These are phyloP conservation scores for Zangia roseola DNA, from an alignment of 768 basidiomycete genomes.

Conservation along the genomic window DNA sequence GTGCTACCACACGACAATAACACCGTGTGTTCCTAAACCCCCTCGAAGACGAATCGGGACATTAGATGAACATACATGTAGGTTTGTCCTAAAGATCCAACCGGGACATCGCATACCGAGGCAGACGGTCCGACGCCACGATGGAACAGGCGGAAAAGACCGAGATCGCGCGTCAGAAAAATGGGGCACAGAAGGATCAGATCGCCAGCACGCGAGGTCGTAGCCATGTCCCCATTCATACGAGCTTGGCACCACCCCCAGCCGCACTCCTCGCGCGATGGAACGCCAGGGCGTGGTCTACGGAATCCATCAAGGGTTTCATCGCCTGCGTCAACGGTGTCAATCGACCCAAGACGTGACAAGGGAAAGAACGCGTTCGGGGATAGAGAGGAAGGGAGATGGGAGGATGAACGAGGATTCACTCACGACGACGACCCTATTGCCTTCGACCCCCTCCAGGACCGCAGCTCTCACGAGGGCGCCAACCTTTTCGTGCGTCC, in stretches of 20 bases:
- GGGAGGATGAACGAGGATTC: conserved; percentile 13
- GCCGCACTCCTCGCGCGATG: conserved; percentile 40
- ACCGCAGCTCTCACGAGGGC: conserved; percentile 68
- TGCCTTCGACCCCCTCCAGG: conserved; percentile 58
- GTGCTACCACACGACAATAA: too few species aligned
- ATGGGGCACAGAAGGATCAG: too few species aligned
- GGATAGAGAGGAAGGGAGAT: not conserved
- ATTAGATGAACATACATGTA: too few species aligned
- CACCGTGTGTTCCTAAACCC: too few species aligned
- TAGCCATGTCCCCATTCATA: conserved; percentile 2
- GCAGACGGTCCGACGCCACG: too few species aligned
- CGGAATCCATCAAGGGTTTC: conserved; percentile 71
- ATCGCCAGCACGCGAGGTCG: too few species aligned
- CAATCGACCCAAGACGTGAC: not conserved
- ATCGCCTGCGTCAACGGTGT: conserved; percentile 51
- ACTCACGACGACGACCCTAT: conserved; percentile 63
- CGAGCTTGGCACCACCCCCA: conserved; percentile 4
- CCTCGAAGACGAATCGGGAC: too few species aligned
- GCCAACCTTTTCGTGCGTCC: conserved; percentile 79
- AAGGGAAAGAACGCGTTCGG: not conserved
- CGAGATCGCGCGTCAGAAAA: too few species aligned
- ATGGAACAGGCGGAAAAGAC: too few species aligned
- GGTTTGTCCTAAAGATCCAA: too few species aligned
- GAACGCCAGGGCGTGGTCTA: conserved; percentile 68
- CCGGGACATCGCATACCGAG: too few species aligned